Conservation (phyloP, 768 basidiomycete species). For the Lepiota brunneoincarnata region DNA sequence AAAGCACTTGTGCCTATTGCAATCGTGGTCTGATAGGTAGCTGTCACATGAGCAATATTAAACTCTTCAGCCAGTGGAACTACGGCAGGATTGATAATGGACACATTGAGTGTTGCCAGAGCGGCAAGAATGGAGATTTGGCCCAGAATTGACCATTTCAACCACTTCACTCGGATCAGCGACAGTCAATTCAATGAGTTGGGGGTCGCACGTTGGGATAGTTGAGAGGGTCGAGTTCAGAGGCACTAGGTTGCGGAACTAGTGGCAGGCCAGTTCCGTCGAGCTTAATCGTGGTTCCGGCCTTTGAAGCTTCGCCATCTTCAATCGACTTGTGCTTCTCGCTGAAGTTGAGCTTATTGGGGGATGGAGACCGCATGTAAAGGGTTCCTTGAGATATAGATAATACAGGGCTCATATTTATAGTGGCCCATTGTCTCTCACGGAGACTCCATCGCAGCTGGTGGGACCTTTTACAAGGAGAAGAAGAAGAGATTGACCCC, state of each 20-base stretch:
- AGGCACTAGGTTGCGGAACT: slow-evolving; percentile 3
- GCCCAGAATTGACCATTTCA: slow-evolving; percentile 29
- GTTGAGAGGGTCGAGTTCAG: slow-evolving; percentile 35
- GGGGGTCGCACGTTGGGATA: slow-evolving; percentile 30
- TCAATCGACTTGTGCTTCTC: slow-evolving; percentile 1
- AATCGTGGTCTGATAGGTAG: slow-evolving; percentile 38
- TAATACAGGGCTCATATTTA: slow-evolving; percentile 2
- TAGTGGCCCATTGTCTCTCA: slow-evolving; percentile 1
- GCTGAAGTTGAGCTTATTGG: not conserved
- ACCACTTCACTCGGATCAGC: slow-evolving; percentile 24
- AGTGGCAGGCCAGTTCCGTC: slow-evolving; percentile 6
- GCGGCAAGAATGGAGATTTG: slow-evolving; percentile 33
- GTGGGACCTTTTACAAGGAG: slow-evolving; percentile 4
- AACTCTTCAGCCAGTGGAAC: slow-evolving; percentile 36
- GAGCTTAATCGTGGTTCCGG: not conserved
- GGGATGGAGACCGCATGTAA: not conserved
- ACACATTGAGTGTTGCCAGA: slow-evolving; percentile 34
- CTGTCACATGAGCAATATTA: slow-evolving; percentile 30
- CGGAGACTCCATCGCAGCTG: not conserved
- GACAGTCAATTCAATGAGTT: not conserved
- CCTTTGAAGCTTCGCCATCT: not conserved
- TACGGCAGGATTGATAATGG: slow-evolving; percentile 36
- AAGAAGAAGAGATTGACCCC: not conserved
- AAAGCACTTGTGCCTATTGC: slow-evolving; percentile 33
- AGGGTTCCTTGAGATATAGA: not conserved